Conservation (phyloP, 2,329 filamentous ascomycete genomes). For the Parascedosporium putredinis region DNA sequence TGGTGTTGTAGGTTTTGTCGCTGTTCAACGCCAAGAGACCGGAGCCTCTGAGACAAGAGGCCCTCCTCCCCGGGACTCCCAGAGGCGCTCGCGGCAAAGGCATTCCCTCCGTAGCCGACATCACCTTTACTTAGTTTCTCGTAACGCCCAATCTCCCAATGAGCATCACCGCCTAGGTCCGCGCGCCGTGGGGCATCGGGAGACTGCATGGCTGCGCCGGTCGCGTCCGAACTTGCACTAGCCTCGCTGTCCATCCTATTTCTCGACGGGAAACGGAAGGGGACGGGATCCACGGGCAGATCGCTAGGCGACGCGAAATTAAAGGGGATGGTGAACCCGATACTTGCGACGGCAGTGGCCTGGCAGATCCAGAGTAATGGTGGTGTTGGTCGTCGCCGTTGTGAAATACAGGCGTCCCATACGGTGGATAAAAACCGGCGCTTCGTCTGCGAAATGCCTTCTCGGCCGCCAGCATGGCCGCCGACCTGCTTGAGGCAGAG, state of each 20-base stretch:
- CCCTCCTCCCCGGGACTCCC: slow-evolving; percentile 45
- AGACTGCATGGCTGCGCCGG: slow-evolving; percentile 1
- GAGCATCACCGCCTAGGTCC: not conserved
- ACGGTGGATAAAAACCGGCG: slow-evolving; percentile 32
- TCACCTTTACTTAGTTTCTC: slow-evolving; percentile 61
- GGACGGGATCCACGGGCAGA: slow-evolving; percentile 37
- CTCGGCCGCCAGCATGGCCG: slow-evolving; percentile 44
- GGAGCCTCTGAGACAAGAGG: slow-evolving; percentile 58
- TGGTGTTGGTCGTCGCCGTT: not conserved
- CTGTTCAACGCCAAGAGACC: slow-evolving; percentile 44
- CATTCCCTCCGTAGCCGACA: slow-evolving; percentile 48
- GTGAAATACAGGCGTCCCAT: not conserved
- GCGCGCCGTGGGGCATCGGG: not conserved
- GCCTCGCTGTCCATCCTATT: slow-evolving; percentile 22
- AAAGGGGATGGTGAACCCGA: slow-evolving; percentile 15
- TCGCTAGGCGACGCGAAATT: slow-evolving; percentile 20
- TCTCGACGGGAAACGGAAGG: slow-evolving; percentile 31
- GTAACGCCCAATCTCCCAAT: slow-evolving; percentile 28
- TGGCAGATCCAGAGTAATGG: too few species aligned
- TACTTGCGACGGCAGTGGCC: not conserved
- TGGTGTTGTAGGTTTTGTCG: not conserved
- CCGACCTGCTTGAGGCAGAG: slow-evolving; percentile 25
- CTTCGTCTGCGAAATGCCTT: slow-evolving; percentile 49
- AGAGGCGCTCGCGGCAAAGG: slow-evolving; percentile 28
- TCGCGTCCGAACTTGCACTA: slow-evolving; percentile 18